Evolutionary conservation across 345 rosid species (phyloP), one percentile per base, ranked within the genome.

Genomic region (Reutealis trisperma): DNA sequence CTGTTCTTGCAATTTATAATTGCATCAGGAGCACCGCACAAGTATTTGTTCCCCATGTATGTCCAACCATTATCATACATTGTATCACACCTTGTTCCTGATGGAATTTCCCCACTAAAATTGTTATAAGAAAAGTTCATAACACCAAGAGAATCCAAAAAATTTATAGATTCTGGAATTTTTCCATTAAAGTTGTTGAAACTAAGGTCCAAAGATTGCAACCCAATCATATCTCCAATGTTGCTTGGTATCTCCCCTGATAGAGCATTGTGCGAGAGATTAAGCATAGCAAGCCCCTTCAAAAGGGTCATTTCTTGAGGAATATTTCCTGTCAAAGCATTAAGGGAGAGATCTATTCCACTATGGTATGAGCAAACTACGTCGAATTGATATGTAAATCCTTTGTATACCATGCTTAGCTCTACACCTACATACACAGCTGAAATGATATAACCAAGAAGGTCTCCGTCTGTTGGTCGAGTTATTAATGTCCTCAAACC

Each of bases 151-250:
- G 75, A 34, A 34, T 77, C 75, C 67, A 77, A 71, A 32, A 24
- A 62, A 30, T 77, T 77, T 37, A 77, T 44, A 18, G 80, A 27
- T n/a, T 16, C 41, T 34, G 75, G 75, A 51, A 77, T 70, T 10
- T 21, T 10, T 62, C 75, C 75, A 0, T 19, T 70, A 63, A 77
- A 37, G 15, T 70, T 63, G 63, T 77, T 77, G 80, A 70, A 77
- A 54, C 80, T 77, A 7, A 77, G 55, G n/a, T 76, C 79, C 15
- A 76, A 54, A 6, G 79, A 76, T 16, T 76, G 67, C 79, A 77
- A 70, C 16, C 80, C 75, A 14, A 19, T 32, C 75, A 70, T 77
- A 5, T 71, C 45, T 52, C 80, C 80, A 25, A 70, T 61, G 75
- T 8, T 62, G 24, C n/a, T 55, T 8, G 75, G 75, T 21, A 77